Conservation (phyloP, 2,329 filamentous ascomycete genomes). For the Monosporascus sp. region DNA sequence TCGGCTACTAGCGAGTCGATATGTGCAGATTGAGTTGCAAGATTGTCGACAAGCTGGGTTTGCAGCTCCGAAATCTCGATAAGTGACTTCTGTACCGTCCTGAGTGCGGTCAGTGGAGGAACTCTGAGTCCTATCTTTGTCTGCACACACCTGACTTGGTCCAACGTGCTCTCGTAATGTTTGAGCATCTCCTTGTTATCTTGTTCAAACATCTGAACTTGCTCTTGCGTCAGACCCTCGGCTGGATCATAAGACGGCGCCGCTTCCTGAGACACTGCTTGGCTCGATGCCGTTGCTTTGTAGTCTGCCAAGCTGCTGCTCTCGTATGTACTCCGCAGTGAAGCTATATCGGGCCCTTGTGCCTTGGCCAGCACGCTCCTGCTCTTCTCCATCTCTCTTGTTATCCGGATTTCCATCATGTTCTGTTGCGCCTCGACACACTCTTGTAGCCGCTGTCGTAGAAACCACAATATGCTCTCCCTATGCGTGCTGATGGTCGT, state of each 20-base stretch:
- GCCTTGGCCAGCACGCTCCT: slow-evolving; percentile 77
- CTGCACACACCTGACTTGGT: slow-evolving; percentile 80
- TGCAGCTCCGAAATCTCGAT: slow-evolving; percentile 91
- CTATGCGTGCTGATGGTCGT: slow-evolving; percentile 64
- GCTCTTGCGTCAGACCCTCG: slow-evolving; percentile 69
- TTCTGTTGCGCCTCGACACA: slow-evolving; percentile 73
- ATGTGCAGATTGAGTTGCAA: slow-evolving; percentile 78
- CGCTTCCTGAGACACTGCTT: slow-evolving; percentile 19
- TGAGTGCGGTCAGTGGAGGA: slow-evolving; percentile 28
- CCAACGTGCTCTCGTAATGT: slow-evolving; percentile 88
- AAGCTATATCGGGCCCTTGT: slow-evolving; percentile 28
- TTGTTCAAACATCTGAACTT: slow-evolving; percentile 87
- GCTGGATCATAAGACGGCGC: slow-evolving; percentile 14
- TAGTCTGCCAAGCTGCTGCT: slow-evolving; percentile 9
- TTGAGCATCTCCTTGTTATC: slow-evolving; percentile 90
- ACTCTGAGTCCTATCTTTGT: background rate
- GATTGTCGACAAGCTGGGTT: slow-evolving; percentile 78
- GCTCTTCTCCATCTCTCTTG: slow-evolving; percentile 81
- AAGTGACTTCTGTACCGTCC: slow-evolving; percentile 82
- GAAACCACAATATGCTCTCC: slow-evolving; percentile 77
- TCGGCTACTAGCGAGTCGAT: slow-evolving; percentile 87
- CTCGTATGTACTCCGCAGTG: slow-evolving; percentile 11
- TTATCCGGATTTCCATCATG: slow-evolving; percentile 89
- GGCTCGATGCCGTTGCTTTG: slow-evolving; percentile 12
- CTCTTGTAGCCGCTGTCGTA: slow-evolving; percentile 69